These are phyloP conservation scores for Tylopilus sp. DNA, from an alignment of 768 basidiomycete species.

Conservation along the genomic window DNA sequence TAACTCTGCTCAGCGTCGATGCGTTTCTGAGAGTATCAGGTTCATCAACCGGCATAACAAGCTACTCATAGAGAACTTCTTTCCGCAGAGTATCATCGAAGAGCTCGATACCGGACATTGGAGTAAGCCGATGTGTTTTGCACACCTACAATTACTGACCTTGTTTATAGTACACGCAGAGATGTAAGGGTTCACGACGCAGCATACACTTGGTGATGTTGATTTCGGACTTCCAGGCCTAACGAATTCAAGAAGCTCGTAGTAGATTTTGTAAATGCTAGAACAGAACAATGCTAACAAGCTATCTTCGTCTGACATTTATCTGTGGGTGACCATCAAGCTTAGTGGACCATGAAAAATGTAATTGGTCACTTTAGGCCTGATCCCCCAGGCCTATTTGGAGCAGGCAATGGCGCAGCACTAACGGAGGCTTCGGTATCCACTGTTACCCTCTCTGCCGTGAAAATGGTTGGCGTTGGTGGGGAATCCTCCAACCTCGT, in stretches of 20 bases:
- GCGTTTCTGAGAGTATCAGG: conserved; percentile 32
- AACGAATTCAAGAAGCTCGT: conserved; percentile 51
- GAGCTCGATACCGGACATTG: conserved; percentile 80
- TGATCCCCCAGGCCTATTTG: neutral
- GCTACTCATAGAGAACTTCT: conserved; percentile 59
- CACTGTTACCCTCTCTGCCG: neutral
- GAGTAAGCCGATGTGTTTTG: conserved; percentile 48
- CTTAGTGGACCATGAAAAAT: neutral
- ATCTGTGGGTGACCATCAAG: neutral
- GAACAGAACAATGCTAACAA: neutral
- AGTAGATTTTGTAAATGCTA: conserved; percentile 26
- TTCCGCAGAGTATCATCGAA: conserved; percentile 64
- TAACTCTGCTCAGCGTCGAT: neutral
- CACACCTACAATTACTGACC: conserved; percentile 4
- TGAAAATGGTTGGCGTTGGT: conserved; percentile 12
- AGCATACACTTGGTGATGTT: neutral
- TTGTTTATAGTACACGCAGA: conserved; percentile 70
- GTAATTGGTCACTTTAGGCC: neutral
- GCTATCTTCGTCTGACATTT: neutral
- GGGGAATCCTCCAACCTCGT: conserved; percentile 29
- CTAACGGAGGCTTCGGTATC: conserved; percentile 6
- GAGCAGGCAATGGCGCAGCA: neutral
- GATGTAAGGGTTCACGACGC: conserved; percentile 36
- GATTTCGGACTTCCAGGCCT: conserved; percentile 35
- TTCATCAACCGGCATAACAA: conserved; percentile 76